phyloP scores from a whole-genome alignment of 257 asterid species.

The Primulina huaijiensis region DNA sequence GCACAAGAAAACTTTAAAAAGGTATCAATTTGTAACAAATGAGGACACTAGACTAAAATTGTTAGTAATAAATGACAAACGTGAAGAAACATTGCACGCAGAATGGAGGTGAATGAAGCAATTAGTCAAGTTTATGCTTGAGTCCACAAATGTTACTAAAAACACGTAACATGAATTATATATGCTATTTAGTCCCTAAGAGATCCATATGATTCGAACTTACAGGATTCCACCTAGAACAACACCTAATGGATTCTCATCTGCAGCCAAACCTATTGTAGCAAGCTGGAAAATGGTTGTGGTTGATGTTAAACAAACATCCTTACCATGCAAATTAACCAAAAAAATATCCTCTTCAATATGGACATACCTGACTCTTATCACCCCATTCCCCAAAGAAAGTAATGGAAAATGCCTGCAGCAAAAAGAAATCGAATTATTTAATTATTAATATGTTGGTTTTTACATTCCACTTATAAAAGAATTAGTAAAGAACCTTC shows the following conservation, averaged over 20 bases:
- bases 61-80: no score
- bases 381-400: conserved; percentile 99
- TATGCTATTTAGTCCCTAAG: not conserved
- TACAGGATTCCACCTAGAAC: conserved; percentile 98
- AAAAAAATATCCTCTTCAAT: not conserved
- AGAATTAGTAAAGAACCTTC: conserved; percentile 48
- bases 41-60: no score
- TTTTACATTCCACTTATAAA: conserved; percentile 17
- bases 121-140: not conserved
- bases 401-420: conserved; percentile 97
- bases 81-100: not conserved
- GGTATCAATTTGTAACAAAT: no score
- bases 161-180: conserved; percentile 7
- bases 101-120: not conserved
- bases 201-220: conserved; percentile 28
- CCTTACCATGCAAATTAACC: not conserved
- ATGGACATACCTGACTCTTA: conserved; percentile 77
- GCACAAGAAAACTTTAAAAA: no score
- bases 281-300: conserved; percentile 59
- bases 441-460: conserved; percentile 22
- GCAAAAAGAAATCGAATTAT: conserved; percentile 13
- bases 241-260: conserved; percentile 96
- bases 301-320: conserved; percentile 19
- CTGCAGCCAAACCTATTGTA: conserved; percentile 99
- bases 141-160: conserved; percentile 5